Percentiles rank a stretch among this genome's conserved stretches.
Conservation (phyloP, 2,329 filamentous ascomycete species). For the Scedosporium boydii region DNA sequence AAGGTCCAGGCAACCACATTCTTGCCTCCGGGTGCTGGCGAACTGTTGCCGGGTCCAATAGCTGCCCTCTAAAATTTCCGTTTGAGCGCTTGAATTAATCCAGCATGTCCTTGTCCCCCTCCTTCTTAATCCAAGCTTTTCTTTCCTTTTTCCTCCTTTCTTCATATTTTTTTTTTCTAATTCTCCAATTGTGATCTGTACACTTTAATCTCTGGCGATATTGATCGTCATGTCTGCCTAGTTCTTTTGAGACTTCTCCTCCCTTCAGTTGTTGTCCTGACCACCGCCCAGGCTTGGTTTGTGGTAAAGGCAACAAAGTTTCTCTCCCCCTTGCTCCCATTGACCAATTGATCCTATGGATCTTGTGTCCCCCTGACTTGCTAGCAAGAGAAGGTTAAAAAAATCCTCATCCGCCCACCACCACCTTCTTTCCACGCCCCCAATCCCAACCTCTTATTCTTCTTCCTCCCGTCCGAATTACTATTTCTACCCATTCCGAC, state of each 20-base stretch:
- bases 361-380: background rate
- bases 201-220: background rate
- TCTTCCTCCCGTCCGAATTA: background rate
- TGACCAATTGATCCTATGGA: background rate
- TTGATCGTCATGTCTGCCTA: constrained; percentile 1
- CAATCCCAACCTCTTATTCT: background rate
- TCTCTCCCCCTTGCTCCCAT: background rate
- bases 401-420: background rate
- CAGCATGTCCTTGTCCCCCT: background rate
- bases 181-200: background rate
- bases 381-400: background rate
- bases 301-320: background rate
- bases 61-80: background rate
- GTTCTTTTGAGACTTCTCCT: background rate
- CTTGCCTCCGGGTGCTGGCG: background rate
- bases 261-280: background rate
- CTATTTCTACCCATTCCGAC: constrained; percentile 12
- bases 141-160: background rate
- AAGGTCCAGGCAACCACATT: background rate
- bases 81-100: background rate
- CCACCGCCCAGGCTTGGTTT: background rate
- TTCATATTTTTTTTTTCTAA: background rate
- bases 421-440: background rate
- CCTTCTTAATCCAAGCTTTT: background rate
- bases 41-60: background rate